These are phyloP conservation scores for Colletotrichum sp. DNA, from an alignment of 2,329 filamentous ascomycete genomes.

Conservation along the genomic window DNA sequence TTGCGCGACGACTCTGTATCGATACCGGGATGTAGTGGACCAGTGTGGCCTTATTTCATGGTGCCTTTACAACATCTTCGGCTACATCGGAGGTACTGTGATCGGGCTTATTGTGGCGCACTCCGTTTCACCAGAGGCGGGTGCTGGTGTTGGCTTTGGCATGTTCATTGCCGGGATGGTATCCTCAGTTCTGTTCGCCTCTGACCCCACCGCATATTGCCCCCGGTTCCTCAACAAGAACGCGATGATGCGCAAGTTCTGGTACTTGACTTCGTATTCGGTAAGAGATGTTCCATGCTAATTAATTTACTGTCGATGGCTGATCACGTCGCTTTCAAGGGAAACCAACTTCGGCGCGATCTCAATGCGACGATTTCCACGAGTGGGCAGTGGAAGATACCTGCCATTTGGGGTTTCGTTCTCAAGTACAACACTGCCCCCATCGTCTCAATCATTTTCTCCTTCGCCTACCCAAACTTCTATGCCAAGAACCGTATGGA, in stretches of 20 bases:
- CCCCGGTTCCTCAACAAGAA: background rate
- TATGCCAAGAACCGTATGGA: slow-evolving; percentile 17
- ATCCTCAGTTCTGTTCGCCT: slow-evolving; percentile 36
- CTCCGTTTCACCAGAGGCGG: slow-evolving; percentile 40
- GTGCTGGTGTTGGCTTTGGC: slow-evolving; percentile 53
- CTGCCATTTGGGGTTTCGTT: slow-evolving; percentile 20
- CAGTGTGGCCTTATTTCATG: slow-evolving; percentile 48
- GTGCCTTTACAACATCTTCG: slow-evolving; percentile 43
- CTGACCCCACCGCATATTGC: background rate
- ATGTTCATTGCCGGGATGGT: slow-evolving; percentile 44
- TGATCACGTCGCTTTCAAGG: background rate
- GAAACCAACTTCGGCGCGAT: slow-evolving; percentile 10
- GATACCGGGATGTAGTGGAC: slow-evolving; percentile 47
- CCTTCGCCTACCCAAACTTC: slow-evolving; percentile 24
- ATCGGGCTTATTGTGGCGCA: slow-evolving; percentile 53
- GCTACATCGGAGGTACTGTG: slow-evolving; percentile 53
- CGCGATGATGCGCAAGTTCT: background rate
- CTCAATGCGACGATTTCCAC: slow-evolving; percentile 10
- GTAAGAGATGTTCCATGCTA: background rate
- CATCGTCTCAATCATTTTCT: slow-evolving; percentile 23
- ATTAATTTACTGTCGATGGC: too few relatives aligned
- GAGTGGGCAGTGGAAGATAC: slow-evolving; percentile 17
- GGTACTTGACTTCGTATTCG: background rate
- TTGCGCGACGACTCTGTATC: slow-evolving; percentile 54
- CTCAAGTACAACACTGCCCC: slow-evolving; percentile 25